phyloP scores from a whole-genome alignment of 1,284 basidiomycete genomes.

The Cystobasidiaceae sp. region DNA sequence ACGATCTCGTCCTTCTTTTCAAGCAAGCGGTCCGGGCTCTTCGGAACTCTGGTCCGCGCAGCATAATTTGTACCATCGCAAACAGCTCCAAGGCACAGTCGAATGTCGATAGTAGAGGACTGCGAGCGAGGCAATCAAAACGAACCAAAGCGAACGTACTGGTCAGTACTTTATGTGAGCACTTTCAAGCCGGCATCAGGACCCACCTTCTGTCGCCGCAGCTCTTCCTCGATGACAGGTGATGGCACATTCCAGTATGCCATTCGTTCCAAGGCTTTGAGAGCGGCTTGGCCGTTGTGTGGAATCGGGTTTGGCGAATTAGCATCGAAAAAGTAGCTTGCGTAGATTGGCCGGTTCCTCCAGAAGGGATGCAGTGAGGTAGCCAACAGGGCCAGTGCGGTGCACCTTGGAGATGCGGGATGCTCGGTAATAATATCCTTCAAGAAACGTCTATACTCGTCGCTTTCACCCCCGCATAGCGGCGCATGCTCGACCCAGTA shows the following conservation, averaged over 20 bases:
- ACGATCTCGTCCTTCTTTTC: constrained; percentile 99
- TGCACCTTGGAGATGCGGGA: constrained; percentile 82
- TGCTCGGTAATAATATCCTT: constrained; percentile 91
- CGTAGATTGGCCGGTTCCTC: constrained; percentile 62
- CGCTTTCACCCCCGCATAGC: constrained; percentile 88
- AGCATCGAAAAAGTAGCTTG: constrained; percentile 45
- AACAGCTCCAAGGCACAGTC: constrained; percentile 87
- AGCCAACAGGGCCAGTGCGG: constrained; percentile 76
- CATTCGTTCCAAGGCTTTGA: constrained; percentile 79
- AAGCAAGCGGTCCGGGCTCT: constrained; percentile 55
- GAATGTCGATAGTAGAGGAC: constrained; percentile 96
- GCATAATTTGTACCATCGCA: constrained; percentile 66
- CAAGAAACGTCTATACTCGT: constrained; percentile 88
- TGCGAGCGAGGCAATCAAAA: too few species aligned
- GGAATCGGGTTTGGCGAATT: constrained; percentile 51
- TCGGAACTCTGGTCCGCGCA: constrained; percentile 59
- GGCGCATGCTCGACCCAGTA: constrained; percentile 80
- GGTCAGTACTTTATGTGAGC: too few species aligned
- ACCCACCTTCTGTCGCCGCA: constrained; percentile 90
- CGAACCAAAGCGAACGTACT: too few species aligned
- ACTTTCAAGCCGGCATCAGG: too few species aligned
- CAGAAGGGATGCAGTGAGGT: constrained; percentile 70
- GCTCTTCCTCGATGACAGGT: constrained; percentile 81
- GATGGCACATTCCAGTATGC: constrained; percentile 89
- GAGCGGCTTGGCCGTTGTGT: constrained; percentile 71